These are phyloP conservation scores for Leccinum broughii DNA, from an alignment of 768 basidiomycete genomes.

Conservation along the genomic window DNA sequence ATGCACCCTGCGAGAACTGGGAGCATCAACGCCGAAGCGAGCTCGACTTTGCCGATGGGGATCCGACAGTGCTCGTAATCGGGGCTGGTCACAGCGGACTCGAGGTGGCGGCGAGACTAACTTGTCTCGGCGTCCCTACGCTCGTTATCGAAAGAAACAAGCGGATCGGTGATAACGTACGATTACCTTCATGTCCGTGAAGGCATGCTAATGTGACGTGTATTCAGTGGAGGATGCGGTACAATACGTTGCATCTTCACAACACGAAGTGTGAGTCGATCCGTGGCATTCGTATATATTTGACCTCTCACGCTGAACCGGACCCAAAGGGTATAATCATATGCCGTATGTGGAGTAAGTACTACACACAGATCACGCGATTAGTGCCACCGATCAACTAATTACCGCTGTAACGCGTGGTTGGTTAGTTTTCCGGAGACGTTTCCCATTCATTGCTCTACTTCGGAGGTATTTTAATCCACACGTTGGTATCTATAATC, in stretches of 20 bases:
- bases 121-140: conserved; percentile 51
- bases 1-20: conserved; percentile 51
- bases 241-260: conserved; percentile 55
- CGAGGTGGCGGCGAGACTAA: conserved; percentile 60
- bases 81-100: conserved; percentile 71
- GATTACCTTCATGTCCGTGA: neutral
- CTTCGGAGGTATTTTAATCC: conserved; percentile 42
- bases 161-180: conserved; percentile 50
- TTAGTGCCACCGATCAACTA: neutral
- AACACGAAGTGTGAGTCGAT: conserved; percentile 46
- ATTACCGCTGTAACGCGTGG: too few relatives aligned
- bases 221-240: conserved; percentile 53
- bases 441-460: conserved; percentile 53
- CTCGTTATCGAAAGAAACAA: conserved; percentile 55
- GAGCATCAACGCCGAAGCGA: conserved; percentile 42
- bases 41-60: conserved; percentile 42
- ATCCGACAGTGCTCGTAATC: conserved; percentile 60
- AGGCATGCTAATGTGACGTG: conserved; percentile 5
- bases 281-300: neutral
- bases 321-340: conserved; percentile 45
- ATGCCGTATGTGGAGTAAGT: conserved; percentile 55
- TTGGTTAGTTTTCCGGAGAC: conserved; percentile 49
- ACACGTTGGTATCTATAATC: neutral
- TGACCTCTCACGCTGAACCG: neutral
- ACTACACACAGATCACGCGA: too few relatives aligned